These are phyloP conservation scores for Quercus aquifolioides DNA, from an alignment of 306 rosid genomes.

Conservation along the genomic window DNA sequence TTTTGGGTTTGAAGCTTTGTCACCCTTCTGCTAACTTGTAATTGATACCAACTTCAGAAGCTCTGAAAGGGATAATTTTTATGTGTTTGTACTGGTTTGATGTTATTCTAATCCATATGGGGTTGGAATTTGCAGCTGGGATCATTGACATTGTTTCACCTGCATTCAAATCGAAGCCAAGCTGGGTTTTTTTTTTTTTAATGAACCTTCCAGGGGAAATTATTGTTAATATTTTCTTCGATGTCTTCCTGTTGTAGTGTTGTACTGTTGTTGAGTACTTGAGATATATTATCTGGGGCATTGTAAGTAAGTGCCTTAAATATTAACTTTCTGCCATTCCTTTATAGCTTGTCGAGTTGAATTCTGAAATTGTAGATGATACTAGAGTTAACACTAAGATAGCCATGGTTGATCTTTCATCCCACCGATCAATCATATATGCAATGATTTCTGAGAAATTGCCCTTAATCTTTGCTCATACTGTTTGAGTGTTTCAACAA, in stretches of 20 bases:
- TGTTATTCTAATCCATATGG: not conserved
- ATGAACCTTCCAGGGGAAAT: not conserved
- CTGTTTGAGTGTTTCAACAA: not conserved
- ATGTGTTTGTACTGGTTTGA: not conserved
- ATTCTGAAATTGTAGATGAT: not conserved
- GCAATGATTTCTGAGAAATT: not conserved
- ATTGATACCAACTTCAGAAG: slow-evolving; percentile 10
- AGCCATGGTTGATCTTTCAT: not conserved
- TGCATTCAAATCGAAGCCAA: slow-evolving; percentile 11
- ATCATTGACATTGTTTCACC: slow-evolving; percentile 6
- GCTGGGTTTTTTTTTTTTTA: too few relatives aligned
- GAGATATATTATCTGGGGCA: slow-evolving; percentile 2
- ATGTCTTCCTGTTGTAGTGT: slow-evolving; percentile 4
- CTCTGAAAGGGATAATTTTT: slow-evolving; percentile 14
- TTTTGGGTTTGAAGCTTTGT: slow-evolving; percentile 21
- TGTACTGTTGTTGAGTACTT: not conserved
- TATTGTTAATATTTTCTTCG: not conserved
- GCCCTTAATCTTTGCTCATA: not conserved
- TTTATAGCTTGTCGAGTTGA: not conserved
- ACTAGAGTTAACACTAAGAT: not conserved
- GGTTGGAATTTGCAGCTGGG: slow-evolving; percentile 20
- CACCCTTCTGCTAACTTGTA: slow-evolving; percentile 12
- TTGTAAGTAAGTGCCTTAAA: not conserved
- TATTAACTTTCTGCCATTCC: not conserved
- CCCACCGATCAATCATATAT: not conserved